Evolutionary conservation across 176 grass and related monocot species (phyloP).

Genomic region (Lolium multiflorum): DNA sequence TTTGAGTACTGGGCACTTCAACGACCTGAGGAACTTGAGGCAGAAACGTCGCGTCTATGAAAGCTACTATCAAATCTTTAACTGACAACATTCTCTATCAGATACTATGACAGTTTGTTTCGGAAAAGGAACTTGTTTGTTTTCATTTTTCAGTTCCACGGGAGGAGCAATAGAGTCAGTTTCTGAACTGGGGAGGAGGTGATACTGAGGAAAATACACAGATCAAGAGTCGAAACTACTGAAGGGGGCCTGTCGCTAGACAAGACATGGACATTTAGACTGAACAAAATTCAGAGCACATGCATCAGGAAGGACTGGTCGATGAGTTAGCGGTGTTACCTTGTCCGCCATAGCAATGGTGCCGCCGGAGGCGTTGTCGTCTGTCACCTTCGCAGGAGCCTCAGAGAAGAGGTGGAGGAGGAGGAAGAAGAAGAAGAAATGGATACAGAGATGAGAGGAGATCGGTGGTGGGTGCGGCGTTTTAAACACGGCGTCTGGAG

Average conservation of each 20-base stretch:
- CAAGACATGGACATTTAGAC: background rate
- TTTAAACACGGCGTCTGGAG: conserved; percentile 25
- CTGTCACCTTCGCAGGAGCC: background rate
- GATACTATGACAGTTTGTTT: background rate
- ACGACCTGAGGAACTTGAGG: background rate
- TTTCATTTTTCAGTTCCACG: background rate
- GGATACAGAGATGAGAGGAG: background rate
- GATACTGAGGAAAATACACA: background rate
- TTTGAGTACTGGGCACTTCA: conserved; percentile 24
- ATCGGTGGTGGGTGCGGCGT: conserved; percentile 35
- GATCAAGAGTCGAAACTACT: background rate
- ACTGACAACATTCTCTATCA: background rate
- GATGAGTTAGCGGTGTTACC: conserved; percentile 33
- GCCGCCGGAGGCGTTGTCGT: background rate
- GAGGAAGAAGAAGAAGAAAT: conserved; percentile 5
- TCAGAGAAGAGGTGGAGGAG: background rate
- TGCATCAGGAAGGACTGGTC: background rate
- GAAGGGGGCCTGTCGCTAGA: background rate
- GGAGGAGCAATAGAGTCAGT: background rate
- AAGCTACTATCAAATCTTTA: background rate
- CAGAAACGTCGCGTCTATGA: background rate
- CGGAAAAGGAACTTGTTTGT: background rate
- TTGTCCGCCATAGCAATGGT: conserved; percentile 69
- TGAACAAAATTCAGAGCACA: background rate
- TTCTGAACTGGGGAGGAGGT: background rate